Percentiles rank a stretch among this genome's conserved stretches.
phyloP scores from a whole-genome alignment of 768 basidiomycete genomes.

The Chalciporus piperatus region DNA sequence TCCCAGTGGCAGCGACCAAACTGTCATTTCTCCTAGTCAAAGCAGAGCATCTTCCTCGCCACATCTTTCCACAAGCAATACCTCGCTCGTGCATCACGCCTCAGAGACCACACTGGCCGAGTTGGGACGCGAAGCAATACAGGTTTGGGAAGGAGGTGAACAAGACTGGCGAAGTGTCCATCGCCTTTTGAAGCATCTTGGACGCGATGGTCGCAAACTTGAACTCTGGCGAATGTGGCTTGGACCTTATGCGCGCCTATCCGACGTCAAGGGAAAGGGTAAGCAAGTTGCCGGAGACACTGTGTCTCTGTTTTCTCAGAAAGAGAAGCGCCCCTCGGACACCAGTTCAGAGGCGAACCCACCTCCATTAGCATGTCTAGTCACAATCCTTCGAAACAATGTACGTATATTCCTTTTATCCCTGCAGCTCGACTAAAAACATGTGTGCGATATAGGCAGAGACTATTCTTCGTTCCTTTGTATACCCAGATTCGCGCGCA shows the following conservation, averaged over 20 bases:
- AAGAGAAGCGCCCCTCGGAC: slow-evolving; percentile 8
- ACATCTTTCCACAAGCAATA: slow-evolving; percentile 22
- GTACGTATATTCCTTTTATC: slow-evolving; percentile 41
- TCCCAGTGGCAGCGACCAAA: not conserved
- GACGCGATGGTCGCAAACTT: slow-evolving; percentile 68
- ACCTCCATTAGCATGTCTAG: slow-evolving; percentile 43
- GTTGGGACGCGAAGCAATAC: slow-evolving; percentile 26
- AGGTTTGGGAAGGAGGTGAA: slow-evolving; percentile 56
- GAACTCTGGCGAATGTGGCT: slow-evolving; percentile 80
- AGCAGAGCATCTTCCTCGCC: slow-evolving; percentile 4
- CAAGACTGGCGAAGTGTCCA: slow-evolving; percentile 63
- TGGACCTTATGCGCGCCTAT: slow-evolving; percentile 31
- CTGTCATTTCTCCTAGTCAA: slow-evolving; percentile 8
- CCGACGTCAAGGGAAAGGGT: slow-evolving; percentile 34
- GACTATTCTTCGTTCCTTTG: slow-evolving; percentile 54
- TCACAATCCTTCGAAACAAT: slow-evolving; percentile 52
- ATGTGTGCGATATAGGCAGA: slow-evolving; percentile 42
- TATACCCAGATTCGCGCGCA: slow-evolving; percentile 75
- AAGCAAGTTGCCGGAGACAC: slow-evolving; percentile 47
- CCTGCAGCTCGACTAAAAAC: slow-evolving; percentile 8
- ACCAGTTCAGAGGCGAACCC: slow-evolving; percentile 7
- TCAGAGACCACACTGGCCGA: slow-evolving; percentile 16
- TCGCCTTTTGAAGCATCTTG: slow-evolving; percentile 48
- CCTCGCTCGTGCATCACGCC: slow-evolving; percentile 30
- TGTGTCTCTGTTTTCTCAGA: slow-evolving; percentile 5